Conservation (phyloP, 495 filamentous ascomycete genomes). For the Clohesyomyces aquaticus region DNA sequence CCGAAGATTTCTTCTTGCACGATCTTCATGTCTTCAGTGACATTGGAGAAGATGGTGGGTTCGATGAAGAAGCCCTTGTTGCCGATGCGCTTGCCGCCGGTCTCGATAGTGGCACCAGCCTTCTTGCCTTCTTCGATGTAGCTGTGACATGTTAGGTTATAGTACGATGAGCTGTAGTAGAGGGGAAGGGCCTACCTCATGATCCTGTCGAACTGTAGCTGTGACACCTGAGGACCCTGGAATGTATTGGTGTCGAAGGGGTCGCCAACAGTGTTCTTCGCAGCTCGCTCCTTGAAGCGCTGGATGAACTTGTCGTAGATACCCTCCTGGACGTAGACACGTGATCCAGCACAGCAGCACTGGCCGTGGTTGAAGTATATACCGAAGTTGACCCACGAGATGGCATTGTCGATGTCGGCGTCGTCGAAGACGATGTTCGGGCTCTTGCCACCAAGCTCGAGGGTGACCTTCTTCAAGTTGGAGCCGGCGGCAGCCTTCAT, state of each 20-base stretch:
- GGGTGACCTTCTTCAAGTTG: conserved; percentile 99
- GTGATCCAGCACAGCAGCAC: conserved; percentile 95
- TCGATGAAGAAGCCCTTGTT: conserved; percentile 95
- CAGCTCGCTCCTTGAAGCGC: conserved; percentile 84
- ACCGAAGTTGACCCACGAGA: conserved; percentile 98
- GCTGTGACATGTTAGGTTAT: conserved; percentile 42
- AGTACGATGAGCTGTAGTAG: background rate
- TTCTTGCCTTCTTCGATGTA: conserved; percentile 93
- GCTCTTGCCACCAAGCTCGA: conserved; percentile 97
- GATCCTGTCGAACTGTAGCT: conserved; percentile 95
- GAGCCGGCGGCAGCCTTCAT: conserved; percentile 94
- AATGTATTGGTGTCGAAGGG: conserved; percentile 86
- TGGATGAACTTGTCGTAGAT: conserved; percentile 95
- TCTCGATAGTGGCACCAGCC: conserved; percentile 80
- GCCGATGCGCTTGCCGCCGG: conserved; percentile 87
- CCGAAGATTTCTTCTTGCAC: conserved; percentile 99
- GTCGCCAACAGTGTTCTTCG: conserved; percentile 85
- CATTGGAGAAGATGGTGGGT: conserved; percentile 94
- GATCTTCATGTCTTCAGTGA: conserved; percentile 92
- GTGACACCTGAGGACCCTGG: conserved; percentile 95
- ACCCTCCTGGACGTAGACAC: conserved; percentile 92
- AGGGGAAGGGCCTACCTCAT: conserved; percentile 65
- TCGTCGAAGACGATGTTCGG: conserved; percentile 98
- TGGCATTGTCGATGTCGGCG: conserved; percentile 92
- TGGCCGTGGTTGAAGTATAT: conserved; percentile 99